Base-by-base conservation (phyloP, 495 filamentous ascomycete genomes). In the Chaetomium fimeti region DNA sequence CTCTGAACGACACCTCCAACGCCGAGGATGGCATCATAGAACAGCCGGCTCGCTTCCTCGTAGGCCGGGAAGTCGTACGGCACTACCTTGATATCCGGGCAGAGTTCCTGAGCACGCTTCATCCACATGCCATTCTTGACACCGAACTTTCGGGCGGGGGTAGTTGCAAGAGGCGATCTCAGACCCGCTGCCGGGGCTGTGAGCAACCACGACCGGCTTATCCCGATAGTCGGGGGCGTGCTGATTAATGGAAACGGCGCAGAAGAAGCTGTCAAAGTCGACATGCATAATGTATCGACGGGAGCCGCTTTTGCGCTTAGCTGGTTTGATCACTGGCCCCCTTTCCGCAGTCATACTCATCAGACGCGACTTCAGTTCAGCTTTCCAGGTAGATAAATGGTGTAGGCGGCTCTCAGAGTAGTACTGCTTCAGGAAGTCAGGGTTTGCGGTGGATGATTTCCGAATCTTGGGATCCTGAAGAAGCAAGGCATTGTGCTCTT, bases 41-140 rank as follows among this genome's bases (percentile, higher is more conserved):
- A 98, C 25, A 83, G 83, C 55, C 85, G 81, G 70, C 94, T 98
- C 1, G 92, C 92, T 66, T 93, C 90, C 77, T 98, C 95, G 66
- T 98, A 98, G 0, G 85, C 92, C 7, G 88, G 88, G 69, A 97
- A 98, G 69, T 98, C 93, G 67, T 98, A 98, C 0, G 91, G 90
- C 40, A 98, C 72, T 6, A 95, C 84, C 65, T 92, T 90, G 32
- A 98, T 82, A 22, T 92, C 85, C 0, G 92, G 89, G 74, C 93
- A 98, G 15, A 92, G 77, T 64, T 93, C 86, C 66, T 88, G 80
- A 3, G 95, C 94, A 32, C 83, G 80, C 70, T 92, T 93, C 92
- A 98, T 96, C 94, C 94, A 98, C 95, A 97, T 97, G 11, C 95
- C 94, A 66, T 98, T 98, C 72, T 91, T 96, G 57, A 98, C 81